Conservation (phyloP, 306 rosid genomes). For the Acacia confusa region DNA sequence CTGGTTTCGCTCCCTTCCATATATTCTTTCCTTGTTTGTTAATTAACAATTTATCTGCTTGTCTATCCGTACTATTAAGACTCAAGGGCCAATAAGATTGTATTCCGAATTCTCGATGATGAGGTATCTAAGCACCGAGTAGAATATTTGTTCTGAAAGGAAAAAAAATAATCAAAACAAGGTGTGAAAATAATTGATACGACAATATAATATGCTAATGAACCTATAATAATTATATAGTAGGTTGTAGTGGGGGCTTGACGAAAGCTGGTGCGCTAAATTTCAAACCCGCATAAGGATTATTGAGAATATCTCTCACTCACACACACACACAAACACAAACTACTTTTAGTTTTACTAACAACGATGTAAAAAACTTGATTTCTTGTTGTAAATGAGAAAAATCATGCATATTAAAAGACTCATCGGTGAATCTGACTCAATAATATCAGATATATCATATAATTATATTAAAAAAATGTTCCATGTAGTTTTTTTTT, state of each 20-base stretch:
- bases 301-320: background rate
- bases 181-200: background rate
- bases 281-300: background rate
- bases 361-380: background rate
- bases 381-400: background rate
- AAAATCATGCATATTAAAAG: background rate
- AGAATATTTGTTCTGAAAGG: background rate
- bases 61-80: background rate
- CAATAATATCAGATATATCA: background rate
- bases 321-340: background rate
- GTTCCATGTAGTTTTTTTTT: too few relatives aligned
- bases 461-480: too few relatives aligned
- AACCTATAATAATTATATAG: conserved; percentile 33
- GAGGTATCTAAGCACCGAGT: background rate
- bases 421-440: background rate
- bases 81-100: background rate
- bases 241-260: conserved; percentile 37
- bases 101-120: background rate
- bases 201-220: conserved; percentile 27
- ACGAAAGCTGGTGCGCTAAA: background rate
- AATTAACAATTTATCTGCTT: background rate
- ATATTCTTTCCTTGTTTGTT: background rate
- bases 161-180: conserved; percentile 20
- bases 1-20: background rate
- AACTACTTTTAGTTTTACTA: too few relatives aligned